phyloP scores from a whole-genome alignment of 1,284 basidiomycete species.

The Malassezia caprae region DNA sequence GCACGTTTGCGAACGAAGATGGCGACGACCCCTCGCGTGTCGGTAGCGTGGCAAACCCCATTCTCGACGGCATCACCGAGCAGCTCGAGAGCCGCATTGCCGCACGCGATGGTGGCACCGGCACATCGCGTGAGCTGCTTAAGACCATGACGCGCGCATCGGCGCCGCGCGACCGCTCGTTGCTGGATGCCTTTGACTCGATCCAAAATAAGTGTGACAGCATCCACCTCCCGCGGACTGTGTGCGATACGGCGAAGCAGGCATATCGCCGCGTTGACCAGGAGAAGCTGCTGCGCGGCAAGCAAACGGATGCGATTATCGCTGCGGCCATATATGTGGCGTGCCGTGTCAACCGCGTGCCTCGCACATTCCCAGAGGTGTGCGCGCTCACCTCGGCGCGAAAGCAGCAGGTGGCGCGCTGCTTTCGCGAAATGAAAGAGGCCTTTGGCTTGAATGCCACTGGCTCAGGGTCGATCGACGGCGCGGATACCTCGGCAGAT shows the following conservation, averaged over 20 bases:
- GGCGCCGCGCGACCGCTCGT: constrained; percentile 69
- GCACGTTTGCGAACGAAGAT: constrained; percentile 95
- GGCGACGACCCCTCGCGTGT: constrained; percentile 99
- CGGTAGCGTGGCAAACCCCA: constrained; percentile 82
- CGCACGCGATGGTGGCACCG: constrained; percentile 84
- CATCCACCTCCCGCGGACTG: constrained; percentile 85
- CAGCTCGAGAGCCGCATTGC: constrained; percentile 89
- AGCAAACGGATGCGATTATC: constrained; percentile 81
- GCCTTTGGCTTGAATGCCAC: constrained; percentile 64
- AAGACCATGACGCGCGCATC: constrained; percentile 65
- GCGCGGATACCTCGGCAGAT: constrained; percentile 18
- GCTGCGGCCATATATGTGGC: constrained; percentile 98
- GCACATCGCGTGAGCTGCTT: constrained; percentile 81
- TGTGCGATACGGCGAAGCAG: constrained; percentile 90
- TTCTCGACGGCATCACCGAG: constrained; percentile 79
- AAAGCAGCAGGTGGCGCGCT: constrained; percentile 89
- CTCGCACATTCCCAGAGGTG: constrained; percentile 89
- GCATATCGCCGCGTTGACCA: constrained; percentile 93
- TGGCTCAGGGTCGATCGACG: constrained; percentile 33
- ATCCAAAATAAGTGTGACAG: constrained; percentile 89
- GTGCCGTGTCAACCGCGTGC: constrained; percentile 83
- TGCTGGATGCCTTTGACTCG: constrained; percentile 76
- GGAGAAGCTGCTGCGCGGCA: constrained; percentile 81
- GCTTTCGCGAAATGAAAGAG: constrained; percentile 83
- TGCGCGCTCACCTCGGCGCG: constrained; percentile 83